Evolutionary conservation across 495 filamentous ascomycete genomes (phyloP).

Genomic region (Tuber brumale): DNA sequence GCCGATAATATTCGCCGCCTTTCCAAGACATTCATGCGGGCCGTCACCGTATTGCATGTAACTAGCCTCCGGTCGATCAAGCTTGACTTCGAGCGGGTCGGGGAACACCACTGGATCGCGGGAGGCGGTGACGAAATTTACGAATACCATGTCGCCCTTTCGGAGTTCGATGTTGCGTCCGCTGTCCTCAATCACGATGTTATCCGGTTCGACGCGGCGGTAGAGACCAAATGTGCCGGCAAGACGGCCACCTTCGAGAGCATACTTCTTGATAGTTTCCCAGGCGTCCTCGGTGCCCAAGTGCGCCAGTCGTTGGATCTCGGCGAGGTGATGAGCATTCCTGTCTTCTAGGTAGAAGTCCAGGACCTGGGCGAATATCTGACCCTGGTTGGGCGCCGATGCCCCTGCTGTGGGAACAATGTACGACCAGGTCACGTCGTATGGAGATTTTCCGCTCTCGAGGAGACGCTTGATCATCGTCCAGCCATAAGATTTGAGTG

Average conservation of each 20-base stretch:
- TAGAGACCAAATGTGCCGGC: conserved; percentile 45
- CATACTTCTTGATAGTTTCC: conserved; percentile 45
- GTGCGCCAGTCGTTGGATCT: conserved; percentile 48
- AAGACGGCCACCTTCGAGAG: conserved; percentile 51
- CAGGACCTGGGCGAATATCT: conserved; percentile 68
- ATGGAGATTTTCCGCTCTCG: conserved; percentile 56
- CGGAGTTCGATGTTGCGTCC: conserved; percentile 32
- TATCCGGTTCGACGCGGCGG: conserved; percentile 31
- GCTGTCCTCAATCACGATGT: conserved; percentile 21
- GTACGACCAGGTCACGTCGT: conserved; percentile 68
- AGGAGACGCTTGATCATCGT: conserved; percentile 63
- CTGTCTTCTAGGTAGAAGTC: conserved; percentile 61
- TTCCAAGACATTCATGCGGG: conserved; percentile 51
- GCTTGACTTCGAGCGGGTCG: conserved; percentile 58
- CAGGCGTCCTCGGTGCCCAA: conserved; percentile 30
- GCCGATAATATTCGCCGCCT: conserved; percentile 58
- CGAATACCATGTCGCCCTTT: conserved; percentile 46
- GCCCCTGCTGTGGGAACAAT: conserved; percentile 58
- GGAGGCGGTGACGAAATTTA: conserved; percentile 56
- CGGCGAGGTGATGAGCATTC: conserved; percentile 48
- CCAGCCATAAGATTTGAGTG: conserved; percentile 59
- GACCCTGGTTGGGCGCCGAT: conserved; percentile 63
- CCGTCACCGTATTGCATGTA: conserved; percentile 63
- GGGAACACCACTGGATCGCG: conserved; percentile 61
- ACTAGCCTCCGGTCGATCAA: conserved; percentile 58